Conservation (phyloP, 805 yeast species). For the Candida nitratophila region DNA sequence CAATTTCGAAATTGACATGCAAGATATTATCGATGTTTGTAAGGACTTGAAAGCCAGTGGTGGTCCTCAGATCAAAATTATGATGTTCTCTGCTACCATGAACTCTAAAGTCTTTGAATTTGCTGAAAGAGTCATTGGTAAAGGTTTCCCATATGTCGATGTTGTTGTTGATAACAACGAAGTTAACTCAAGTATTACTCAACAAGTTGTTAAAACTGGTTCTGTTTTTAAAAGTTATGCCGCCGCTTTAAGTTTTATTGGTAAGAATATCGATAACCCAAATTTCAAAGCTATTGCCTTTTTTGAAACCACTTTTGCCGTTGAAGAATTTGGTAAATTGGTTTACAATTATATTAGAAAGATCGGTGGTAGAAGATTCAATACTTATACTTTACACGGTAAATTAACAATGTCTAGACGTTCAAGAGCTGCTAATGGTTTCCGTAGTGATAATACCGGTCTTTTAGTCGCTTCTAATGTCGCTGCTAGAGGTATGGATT, state of each 20-base stretch:
- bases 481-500: constrained; percentile 95
- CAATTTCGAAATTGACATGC: constrained; percentile 67
- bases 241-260: constrained; percentile 48
- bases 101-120: constrained; percentile 58
- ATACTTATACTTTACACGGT: constrained; percentile 50
- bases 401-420: constrained; percentile 64
- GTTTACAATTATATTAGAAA: constrained; percentile 21
- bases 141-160: constrained; percentile 53
- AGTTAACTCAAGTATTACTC: constrained; percentile 71
- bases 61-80: constrained; percentile 47
- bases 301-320: constrained; percentile 68
- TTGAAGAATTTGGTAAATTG: constrained; percentile 46
- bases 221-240: constrained; percentile 51
- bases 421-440: constrained; percentile 21
- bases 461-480: constrained; percentile 83
- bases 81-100: constrained; percentile 85
- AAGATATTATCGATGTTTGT: constrained; percentile 46
- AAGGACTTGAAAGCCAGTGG: constrained; percentile 17
- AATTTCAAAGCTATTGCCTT: constrained; percentile 76
- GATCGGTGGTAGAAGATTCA: constrained; percentile 14
- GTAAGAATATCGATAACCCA: constrained; percentile 23
- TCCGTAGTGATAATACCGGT: constrained; percentile 35
- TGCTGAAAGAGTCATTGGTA: constrained; percentile 52
- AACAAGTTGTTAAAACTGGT: constrained; percentile 50
- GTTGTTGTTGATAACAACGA: constrained; percentile 65